Base-by-base conservation (phyloP, 1,284 basidiomycete genomes). In the Phenoliferia sp. region DNA sequence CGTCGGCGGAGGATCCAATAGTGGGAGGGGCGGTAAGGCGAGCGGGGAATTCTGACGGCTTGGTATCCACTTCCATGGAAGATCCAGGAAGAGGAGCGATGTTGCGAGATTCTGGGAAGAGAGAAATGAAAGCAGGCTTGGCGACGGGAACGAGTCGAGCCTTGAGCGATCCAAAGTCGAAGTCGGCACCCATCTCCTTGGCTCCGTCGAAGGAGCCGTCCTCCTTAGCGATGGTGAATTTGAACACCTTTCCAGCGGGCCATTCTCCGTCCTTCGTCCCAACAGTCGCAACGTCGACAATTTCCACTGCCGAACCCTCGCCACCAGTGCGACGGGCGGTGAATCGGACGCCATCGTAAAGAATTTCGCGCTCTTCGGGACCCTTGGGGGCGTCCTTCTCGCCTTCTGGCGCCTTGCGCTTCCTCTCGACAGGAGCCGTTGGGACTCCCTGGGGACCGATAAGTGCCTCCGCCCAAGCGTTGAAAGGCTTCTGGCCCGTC, bases 401-500 rank as follows among this genome's bases (percentile, higher is more conserved):
- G 31, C 33, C 57, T 26, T 59, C 33, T 3, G 19, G 22, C 63
- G 80, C 80, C 75, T 83, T 79, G 69, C 80, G 71, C 65, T 78
- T 78, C 74, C 76, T 75, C 75, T 19, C 35, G 59, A 36, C 58
- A 50, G n/a, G 32, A 22, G 12, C 32, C 17, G 50, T 60, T 7
- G 78, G 79, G 34, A 79, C 76, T 22, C 74, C 75, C 39, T 76
- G 72, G 19, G 52, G 69, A 56, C 29, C 68, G 62, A 67, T 77
- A 78, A 65, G 76, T 65, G 82, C 81, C 65, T 78, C 81, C 58
- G 82, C 86, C 85, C 89, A 88, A 77, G 92, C 89, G 70, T 84
- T 85, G 85, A 97, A 98, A 2, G 94, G 94, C 79, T 96, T 92
- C n/a, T n/a, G n/a, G n/a, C n/a, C n/a, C n/a, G n/a, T n/a, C n/a